These are phyloP conservation scores for Barnettozyma populi DNA, from an alignment of 805 yeast genomes.

Conservation along the genomic window DNA sequence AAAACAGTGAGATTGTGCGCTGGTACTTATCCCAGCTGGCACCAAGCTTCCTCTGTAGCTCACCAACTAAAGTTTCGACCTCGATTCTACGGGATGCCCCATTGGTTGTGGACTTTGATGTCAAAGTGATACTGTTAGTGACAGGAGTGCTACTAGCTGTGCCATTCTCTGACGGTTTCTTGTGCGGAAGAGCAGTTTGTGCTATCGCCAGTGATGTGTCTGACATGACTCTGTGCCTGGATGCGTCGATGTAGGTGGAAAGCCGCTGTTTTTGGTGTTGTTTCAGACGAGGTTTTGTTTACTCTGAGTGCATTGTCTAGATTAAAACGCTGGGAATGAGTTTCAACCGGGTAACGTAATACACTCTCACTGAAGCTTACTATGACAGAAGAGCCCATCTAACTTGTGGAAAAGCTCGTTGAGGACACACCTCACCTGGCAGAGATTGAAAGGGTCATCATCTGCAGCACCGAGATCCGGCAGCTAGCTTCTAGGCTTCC, in stretches of 20 bases:
- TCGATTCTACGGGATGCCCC: slow-evolving; percentile 39
- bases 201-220: background rate
- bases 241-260: background rate
- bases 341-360: background rate
- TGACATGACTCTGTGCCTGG: background rate
- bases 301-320: too few relatives aligned
- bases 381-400: too few relatives aligned
- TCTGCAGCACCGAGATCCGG: too few relatives aligned
- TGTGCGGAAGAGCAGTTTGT: background rate
- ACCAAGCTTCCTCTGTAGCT: slow-evolving; percentile 70
- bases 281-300: too few relatives aligned
- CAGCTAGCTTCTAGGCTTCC: too few relatives aligned
- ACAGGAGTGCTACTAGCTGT: background rate
- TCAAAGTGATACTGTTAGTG: background rate
- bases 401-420: too few relatives aligned
- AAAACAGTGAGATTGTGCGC: slow-evolving; percentile 65
- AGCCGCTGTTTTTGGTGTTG: background rate
- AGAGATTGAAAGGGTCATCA: too few relatives aligned
- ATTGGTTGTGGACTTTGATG: background rate
- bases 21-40: slow-evolving; percentile 79
- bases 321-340: too few relatives aligned
- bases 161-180: background rate
- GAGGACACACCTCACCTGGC: too few relatives aligned
- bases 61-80: slow-evolving; percentile 61
- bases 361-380: too few relatives aligned